Evolutionary conservation across 2,329 filamentous ascomycete species (phyloP), one percentile per base, ranked within the genome.

Genomic region (Keithomyces neogunnii): DNA sequence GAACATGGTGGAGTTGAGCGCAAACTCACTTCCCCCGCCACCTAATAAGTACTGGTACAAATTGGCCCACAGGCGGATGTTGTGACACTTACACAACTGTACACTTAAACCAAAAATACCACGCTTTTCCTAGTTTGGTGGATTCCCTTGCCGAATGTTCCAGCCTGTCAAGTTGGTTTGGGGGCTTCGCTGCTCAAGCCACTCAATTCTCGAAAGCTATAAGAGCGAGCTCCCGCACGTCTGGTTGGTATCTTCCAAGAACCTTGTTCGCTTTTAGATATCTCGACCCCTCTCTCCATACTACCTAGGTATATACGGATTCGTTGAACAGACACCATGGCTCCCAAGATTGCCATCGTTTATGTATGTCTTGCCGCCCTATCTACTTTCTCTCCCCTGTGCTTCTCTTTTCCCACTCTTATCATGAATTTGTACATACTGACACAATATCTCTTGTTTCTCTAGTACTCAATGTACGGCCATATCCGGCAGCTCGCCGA

Each of bases 401-500:
- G 9, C 46, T 5, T 26, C 43, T 29, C 28, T 42, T 28, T 26
- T 28, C 26, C 52, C 38, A 6, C 13, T 28, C 11, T 38, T 33
- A 3, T 26, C 19, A 19, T 9, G 19, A 33, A 13, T 42, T 43
- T 33, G 1, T 9, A 11, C 8, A 33, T 7, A 35, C 45, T 44
- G 11, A 44, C 10, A 3, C 28, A 19, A 10, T 5, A 13, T 19
- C 3, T 35, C 28, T 26, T 4, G 32, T 32, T 36, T 19, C 30
- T 33, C 3, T 55, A 93, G 88, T 95, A 95, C 76, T 95, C 89
- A 60, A 88, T 90, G 81, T 95, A 93, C 74, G 92, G 93, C 73
- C 91, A 96, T 74, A 86, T 96, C 72, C 75, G 79, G 72, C 73
- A 84, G 66, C 71, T 96, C 62, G 93, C 92, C 63, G 84, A 93